Percentiles rank a stretch among this genome's conserved stretches.
These are phyloP conservation scores for Peronospora belbahrii DNA, from an alignment of 352 stramenopile genomes.

Conservation along the genomic window DNA sequence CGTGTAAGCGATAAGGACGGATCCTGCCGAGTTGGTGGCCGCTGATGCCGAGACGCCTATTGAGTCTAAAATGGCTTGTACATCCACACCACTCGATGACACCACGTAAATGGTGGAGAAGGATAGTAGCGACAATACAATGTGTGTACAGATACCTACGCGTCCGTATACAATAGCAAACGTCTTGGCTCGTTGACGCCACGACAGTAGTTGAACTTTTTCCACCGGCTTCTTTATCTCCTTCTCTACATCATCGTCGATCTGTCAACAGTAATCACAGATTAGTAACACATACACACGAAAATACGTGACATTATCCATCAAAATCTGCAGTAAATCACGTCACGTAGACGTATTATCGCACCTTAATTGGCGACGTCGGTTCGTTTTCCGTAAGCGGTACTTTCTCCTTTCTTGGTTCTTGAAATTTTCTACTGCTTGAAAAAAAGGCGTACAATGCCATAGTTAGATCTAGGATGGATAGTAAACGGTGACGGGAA, in stretches of 20 bases:
- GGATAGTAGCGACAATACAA: constrained; percentile 63
- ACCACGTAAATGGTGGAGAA: constrained; percentile 71
- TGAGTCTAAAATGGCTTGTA: constrained; percentile 40
- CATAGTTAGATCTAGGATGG: constrained; percentile 16
- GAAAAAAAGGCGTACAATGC: constrained; percentile 30
- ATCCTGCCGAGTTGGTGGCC: constrained; percentile 57
- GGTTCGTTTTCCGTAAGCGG: constrained; percentile 25
- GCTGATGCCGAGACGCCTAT: constrained; percentile 36
- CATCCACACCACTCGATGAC: constrained; percentile 63
- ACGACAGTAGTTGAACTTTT: constrained; percentile 25
- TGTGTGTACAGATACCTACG: constrained; percentile 69
- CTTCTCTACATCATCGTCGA: constrained; percentile 6
- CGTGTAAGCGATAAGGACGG: constrained; percentile 74
- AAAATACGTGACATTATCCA: not conserved
- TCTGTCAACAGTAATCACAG: not conserved
- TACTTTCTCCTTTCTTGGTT: constrained; percentile 30
- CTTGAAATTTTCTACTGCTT: constrained; percentile 15
- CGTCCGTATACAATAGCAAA: constrained; percentile 79
- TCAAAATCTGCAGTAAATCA: not conserved
- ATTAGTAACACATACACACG: not conserved
- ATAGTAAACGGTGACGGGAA: constrained; percentile 10
- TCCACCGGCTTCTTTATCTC: constrained; percentile 15
- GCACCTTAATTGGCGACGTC: constrained; percentile 14
- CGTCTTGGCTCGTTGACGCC: constrained; percentile 63
- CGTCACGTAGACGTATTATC: not conserved